These are phyloP conservation scores for Hygrophorus pudorinus DNA, from an alignment of 768 basidiomycete genomes.

Conservation along the genomic window DNA sequence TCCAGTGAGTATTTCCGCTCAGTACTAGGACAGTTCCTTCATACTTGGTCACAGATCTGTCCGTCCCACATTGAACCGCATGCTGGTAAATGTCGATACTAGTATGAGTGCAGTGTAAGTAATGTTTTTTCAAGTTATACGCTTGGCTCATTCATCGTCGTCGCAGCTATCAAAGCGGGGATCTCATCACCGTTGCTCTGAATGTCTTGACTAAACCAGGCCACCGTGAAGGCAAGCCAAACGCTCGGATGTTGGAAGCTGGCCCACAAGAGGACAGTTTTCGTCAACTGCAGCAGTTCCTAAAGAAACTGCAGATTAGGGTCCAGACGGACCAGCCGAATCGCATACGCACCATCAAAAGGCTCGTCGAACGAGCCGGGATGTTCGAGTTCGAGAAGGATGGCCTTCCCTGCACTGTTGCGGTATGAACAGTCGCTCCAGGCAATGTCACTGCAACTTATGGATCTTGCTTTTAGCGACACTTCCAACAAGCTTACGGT, in stretches of 20 bases:
- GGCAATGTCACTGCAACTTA: not conserved
- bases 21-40: not conserved
- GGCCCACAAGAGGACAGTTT: slow-evolving; percentile 11
- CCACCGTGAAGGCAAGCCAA: slow-evolving; percentile 17
- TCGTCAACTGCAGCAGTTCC: slow-evolving; percentile 3
- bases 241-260: slow-evolving; percentile 21
- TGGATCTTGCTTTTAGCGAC: slow-evolving; percentile 23
- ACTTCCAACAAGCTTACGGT: slow-evolving; percentile 27
- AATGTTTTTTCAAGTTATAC: not conserved
- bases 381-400: slow-evolving; percentile 28
- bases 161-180: slow-evolving; percentile 21
- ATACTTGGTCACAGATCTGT: slow-evolving; percentile 28
- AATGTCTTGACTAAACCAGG: slow-evolving; percentile 19
- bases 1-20: slow-evolving; percentile 29
- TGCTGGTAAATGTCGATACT: slow-evolving; percentile 38
- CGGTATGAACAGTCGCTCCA: slow-evolving; percentile 18
- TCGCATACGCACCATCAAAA: slow-evolving; percentile 25
- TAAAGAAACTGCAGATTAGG: slow-evolving; percentile 25
- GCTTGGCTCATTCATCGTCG: not conserved
- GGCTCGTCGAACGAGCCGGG: slow-evolving; percentile 29
- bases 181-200: slow-evolving; percentile 23
- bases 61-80: slow-evolving; percentile 28
- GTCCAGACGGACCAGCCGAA: slow-evolving; percentile 15
- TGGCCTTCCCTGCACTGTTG: slow-evolving; percentile 26
- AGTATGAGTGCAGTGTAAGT: slow-evolving; percentile 35